A percentile compares a stretch with the other conserved stretches of the same genome.
Evolutionary conservation across 345 rosid genomes (phyloP).

Genomic region (Carallia brachiata): DNA sequence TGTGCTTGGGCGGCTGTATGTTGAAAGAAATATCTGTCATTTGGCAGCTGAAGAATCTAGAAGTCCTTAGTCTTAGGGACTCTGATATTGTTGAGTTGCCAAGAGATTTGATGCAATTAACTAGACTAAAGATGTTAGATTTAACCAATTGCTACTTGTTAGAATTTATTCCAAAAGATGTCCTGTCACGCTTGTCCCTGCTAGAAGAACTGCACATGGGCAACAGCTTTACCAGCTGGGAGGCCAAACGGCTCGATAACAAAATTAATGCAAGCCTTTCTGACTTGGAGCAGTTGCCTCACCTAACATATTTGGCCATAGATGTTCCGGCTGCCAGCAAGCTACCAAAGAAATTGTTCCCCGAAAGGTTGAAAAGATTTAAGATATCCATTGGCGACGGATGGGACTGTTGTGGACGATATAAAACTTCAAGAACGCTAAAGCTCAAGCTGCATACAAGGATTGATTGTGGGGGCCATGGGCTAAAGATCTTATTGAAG

Average conservation of each 20-base stretch:
- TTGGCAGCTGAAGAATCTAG: constrained; percentile 23
- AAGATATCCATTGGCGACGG: constrained; percentile 17
- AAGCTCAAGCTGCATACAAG: constrained; percentile 13
- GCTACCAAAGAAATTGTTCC: constrained; percentile 7
- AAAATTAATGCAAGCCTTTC: constrained; percentile 12
- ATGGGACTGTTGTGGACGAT: constrained; percentile 2
- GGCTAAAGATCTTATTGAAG: neutral
- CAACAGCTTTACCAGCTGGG: constrained; percentile 29
- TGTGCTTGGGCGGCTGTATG: neutral
- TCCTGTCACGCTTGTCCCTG: constrained; percentile 22
- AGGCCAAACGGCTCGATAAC: neutral
- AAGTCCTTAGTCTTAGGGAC: constrained; percentile 24
- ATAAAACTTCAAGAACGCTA: constrained; percentile 8
- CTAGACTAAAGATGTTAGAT: constrained; percentile 21
- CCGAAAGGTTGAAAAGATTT: constrained; percentile 8
- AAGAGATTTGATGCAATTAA: constrained; percentile 16
- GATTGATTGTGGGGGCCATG: neutral
- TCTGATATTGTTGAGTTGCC: constrained; percentile 28
- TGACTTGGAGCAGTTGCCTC: constrained; percentile 20
- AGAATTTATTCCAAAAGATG: constrained; percentile 24
- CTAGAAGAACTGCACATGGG: constrained; percentile 34
- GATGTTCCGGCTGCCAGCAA: neutral
- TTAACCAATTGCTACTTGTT: constrained; percentile 30
- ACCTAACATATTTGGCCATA: constrained; percentile 14
- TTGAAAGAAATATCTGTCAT: neutral